phyloP scores from a whole-genome alignment of 176 grass and related monocot genomes.

The Paspalum vaginatum region DNA sequence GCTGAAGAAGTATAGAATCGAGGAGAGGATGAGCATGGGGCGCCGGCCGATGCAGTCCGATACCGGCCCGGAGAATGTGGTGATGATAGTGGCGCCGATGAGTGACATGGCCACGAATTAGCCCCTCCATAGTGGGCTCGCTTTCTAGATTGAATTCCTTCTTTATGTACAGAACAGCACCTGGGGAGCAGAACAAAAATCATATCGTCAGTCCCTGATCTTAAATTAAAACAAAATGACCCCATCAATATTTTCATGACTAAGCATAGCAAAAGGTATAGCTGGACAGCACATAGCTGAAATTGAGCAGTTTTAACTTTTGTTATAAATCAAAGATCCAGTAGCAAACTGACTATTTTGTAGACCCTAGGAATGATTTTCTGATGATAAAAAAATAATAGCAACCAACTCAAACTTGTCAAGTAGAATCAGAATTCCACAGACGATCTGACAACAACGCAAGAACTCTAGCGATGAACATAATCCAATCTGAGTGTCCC shows the following conservation, averaged over 20 bases:
- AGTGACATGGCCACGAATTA: conserved; percentile 95
- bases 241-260: conserved; percentile 19
- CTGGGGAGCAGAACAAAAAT: conserved; percentile 41
- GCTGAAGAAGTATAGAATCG: conserved; percentile 71
- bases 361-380: too few species aligned
- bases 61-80: conserved; percentile 77
- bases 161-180: conserved; percentile 89
- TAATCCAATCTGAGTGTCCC: neutral
- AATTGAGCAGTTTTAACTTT: neutral
- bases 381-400: too few species aligned
- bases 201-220: neutral
- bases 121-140: conserved; percentile 76
- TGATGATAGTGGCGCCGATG: conserved; percentile 85
- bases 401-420: too few species aligned
- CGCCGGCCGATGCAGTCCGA: conserved; percentile 77
- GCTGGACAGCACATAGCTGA: conserved; percentile 1
- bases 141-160: conserved; percentile 75
- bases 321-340: too few species aligned
- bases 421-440: neutral
- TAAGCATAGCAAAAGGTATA: conserved; percentile 12
- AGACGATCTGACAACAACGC: neutral
- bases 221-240: conserved; percentile 29
- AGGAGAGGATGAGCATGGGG: conserved; percentile 80
- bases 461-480: neutral
- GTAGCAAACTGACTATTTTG: too few species aligned